These are phyloP conservation scores for Vaccinium vitisidaea DNA, from an alignment of 148 eudicot genomes.

Conservation along the genomic window DNA sequence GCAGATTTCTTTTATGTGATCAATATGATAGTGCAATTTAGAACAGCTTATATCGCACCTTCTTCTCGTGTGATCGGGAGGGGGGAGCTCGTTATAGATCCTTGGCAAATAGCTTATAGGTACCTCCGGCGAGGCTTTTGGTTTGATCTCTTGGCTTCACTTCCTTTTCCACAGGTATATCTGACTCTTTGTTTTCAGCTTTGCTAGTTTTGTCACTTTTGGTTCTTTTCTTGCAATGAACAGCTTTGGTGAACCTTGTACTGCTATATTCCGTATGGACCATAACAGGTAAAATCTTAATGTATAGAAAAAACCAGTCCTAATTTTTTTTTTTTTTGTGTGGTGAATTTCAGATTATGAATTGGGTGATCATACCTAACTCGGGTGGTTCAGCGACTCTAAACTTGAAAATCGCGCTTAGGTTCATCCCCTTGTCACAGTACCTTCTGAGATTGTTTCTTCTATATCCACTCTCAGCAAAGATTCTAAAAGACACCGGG, in stretches of 20 bases:
- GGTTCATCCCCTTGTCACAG: conserved; percentile 45
- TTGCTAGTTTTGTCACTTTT: not conserved
- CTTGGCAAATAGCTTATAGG: conserved; percentile 43
- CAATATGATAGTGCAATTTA: conserved; percentile 40
- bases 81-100: conserved; percentile 58
- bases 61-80: conserved; percentile 59
- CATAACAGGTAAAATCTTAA: not conserved
- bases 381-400: conserved; percentile 30
- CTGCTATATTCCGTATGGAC: not conserved
- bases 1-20: conserved; percentile 40
- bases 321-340: not conserved
- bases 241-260: not conserved
- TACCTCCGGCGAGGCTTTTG: conserved; percentile 42
- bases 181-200: not conserved
- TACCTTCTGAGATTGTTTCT: conserved; percentile 48
- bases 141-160: conserved; percentile 48
- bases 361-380: conserved; percentile 43
- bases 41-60: conserved; percentile 57
- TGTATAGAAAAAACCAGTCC: not conserved
- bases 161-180: conserved; percentile 65
- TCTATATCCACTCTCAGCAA: conserved; percentile 47
- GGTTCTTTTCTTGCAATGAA: not conserved
- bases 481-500: conserved; percentile 56
- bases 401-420: conserved; percentile 38
- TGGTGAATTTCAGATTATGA: conserved; percentile 30